Base-by-base conservation (phyloP, 257 asterid species). In the Datura wrightii region DNA sequence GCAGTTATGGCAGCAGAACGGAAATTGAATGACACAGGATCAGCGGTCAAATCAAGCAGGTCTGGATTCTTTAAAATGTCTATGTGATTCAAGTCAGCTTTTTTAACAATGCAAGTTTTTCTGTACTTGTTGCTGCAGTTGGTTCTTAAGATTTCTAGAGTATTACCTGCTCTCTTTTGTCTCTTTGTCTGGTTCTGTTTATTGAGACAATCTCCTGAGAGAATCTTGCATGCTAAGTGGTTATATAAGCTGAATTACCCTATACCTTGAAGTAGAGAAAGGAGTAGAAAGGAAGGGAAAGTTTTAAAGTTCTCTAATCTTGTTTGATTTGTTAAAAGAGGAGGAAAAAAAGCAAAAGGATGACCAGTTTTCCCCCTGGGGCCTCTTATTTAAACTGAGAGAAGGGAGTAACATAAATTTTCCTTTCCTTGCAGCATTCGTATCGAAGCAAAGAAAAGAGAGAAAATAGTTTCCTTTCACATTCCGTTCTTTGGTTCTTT, bases 21-120 rank as follows among this genome's bases (percentile, higher is more conserved):
- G 86, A 96, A 94, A 89, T 56, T 94, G 88, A 96, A 94, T 85
- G 91, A 92, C 88, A 96, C 99, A 79, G 99, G 99, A 79, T 91
- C 99, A 79, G 99, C 98, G 84, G 98, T 96, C 90, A 96, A 94
- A 89, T 92, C 99, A 80, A 96, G 99, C 98, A 96, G 98, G 98
- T 94, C 65, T 84, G 89, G 55, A 58, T 72, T 65, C 69, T 66
- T 50, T 31, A 76, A 76, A 76, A 50, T 76, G 82, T 76, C 10
- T 76, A 48, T 1, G 82, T 76, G 82, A 76, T 50, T 76, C 62
- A 50, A 50, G 42, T 50, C 82, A 31, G 14, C 11, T 76, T 24
- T 59, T 76, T 50, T 50, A 31, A 24, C 42, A 50, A 31, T 50
- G 46, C 82, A 74, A 34, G 4, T 37, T 50, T 50, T 76, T 50